These are phyloP conservation scores for Casuarina equisetifolia DNA, from an alignment of 306 rosid species.

Conservation along the genomic window DNA sequence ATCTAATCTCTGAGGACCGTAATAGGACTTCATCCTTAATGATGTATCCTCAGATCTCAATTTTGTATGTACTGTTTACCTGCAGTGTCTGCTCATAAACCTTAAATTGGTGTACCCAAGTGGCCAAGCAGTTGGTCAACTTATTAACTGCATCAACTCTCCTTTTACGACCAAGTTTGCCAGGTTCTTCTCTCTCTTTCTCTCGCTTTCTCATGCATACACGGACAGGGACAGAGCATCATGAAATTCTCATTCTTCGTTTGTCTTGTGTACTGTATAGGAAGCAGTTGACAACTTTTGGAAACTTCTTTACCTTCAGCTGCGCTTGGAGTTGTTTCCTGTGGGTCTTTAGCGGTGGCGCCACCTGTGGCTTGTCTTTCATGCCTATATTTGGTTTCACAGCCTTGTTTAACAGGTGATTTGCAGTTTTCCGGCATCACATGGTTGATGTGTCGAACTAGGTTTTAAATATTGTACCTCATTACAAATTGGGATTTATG, in stretches of 20 bases:
- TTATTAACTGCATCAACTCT: not conserved
- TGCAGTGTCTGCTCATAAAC: not conserved
- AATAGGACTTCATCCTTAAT: not conserved
- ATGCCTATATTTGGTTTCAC: not conserved
- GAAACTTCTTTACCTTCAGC: not conserved
- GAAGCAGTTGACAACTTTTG: not conserved
- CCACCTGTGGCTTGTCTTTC: not conserved
- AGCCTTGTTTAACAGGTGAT: not conserved
- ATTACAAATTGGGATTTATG: no score
- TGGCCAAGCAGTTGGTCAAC: not conserved
- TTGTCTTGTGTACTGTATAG: not conserved
- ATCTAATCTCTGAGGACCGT: no score
- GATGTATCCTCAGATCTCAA: not conserved
- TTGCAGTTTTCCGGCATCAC: not conserved
- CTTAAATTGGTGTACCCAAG: not conserved
- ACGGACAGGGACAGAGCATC: not conserved
- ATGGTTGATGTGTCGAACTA: no score
- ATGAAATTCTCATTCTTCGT: not conserved
- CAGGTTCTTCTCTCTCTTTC: not conserved
- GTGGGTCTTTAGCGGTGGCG: not conserved
- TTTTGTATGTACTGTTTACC: not conserved
- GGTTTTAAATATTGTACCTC: no score
- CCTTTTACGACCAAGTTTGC: not conserved
- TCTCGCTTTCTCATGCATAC: not conserved
- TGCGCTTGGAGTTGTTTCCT: not conserved